phyloP scores from a whole-genome alignment of 164 flowering plant genomes.

The Stephania yunnanensis region DNA sequence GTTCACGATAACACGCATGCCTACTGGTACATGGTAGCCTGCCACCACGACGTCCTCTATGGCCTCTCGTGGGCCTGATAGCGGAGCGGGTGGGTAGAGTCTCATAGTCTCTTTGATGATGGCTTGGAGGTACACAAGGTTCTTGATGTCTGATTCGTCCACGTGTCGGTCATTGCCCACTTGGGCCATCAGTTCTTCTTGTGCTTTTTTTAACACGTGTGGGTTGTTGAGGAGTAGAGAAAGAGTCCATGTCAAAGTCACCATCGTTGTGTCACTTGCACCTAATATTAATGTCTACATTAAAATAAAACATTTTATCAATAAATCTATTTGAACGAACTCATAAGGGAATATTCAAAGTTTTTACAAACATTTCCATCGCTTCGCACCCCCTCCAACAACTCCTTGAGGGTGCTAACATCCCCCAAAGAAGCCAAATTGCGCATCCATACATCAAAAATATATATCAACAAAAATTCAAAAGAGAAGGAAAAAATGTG shows the following conservation, averaged over 20 bases:
- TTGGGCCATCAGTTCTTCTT: background rate
- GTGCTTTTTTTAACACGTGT: background rate
- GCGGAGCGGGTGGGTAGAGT: constrained; percentile 1
- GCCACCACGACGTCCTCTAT: constrained; percentile 6
- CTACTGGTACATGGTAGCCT: too few relatives aligned
- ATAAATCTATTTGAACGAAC: too few relatives aligned
- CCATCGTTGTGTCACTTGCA: constrained; percentile 1
- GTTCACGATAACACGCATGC: too few relatives aligned
- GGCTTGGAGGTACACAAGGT: constrained; percentile 4
- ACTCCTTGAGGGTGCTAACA: too few relatives aligned
- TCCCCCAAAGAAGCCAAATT: too few relatives aligned
- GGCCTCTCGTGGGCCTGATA: background rate
- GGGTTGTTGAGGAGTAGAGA: constrained; percentile 8
- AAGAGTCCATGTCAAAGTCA: constrained; percentile 9
- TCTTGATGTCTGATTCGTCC: constrained; percentile 7
- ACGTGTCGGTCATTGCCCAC: constrained; percentile 4
- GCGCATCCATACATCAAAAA: too few relatives aligned
- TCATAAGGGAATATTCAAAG: too few relatives aligned
- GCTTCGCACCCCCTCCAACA: too few relatives aligned
- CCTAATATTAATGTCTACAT: constrained; percentile 10
- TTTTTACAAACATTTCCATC: too few relatives aligned
- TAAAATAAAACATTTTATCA: too few relatives aligned
- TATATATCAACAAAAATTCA: too few relatives aligned
- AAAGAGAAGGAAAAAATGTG: too few relatives aligned
- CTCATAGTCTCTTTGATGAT: constrained; percentile 13